phyloP scores from a whole-genome alignment of 2,329 filamentous ascomycete genomes.

The Colletotrichum magnum region DNA sequence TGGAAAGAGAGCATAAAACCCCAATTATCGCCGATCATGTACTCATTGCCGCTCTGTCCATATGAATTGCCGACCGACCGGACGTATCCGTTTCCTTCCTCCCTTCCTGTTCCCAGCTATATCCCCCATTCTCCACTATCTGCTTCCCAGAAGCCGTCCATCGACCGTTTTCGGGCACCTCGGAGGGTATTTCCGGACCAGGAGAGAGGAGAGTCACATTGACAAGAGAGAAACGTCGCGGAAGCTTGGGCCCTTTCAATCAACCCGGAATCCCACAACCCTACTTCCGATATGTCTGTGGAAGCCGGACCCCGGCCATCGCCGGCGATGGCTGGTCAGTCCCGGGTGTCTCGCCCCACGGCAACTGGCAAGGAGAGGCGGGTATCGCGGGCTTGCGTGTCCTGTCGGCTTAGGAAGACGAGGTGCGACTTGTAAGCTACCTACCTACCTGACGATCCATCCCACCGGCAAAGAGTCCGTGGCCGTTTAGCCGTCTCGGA shows the following conservation, averaged over 20 bases:
- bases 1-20: constrained; percentile 21
- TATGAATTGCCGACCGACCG: constrained; percentile 30
- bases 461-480: too few species aligned
- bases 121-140: constrained; percentile 1
- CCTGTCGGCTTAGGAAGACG: constrained; percentile 50
- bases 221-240: not conserved
- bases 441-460: too few species aligned
- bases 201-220: too few species aligned
- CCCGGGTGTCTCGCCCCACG: constrained; percentile 27
- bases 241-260: constrained; percentile 17
- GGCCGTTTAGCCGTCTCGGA: not conserved
- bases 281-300: constrained; percentile 24
- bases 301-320: constrained; percentile 22
- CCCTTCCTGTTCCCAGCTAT: not conserved
- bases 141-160: not conserved
- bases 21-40: constrained; percentile 14
- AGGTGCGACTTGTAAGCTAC: constrained; percentile 50
- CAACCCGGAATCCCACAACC: not conserved
- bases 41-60: constrained; percentile 11
- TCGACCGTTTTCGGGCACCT: too few species aligned
- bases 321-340: constrained; percentile 14
- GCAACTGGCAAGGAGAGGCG: constrained; percentile 45
- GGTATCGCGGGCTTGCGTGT: constrained; percentile 50
- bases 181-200: too few species aligned
- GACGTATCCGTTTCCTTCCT: not conserved